Evolutionary conservation across 2,329 filamentous ascomycete species (phyloP).

Genomic region (Aspergillus alliaceus): DNA sequence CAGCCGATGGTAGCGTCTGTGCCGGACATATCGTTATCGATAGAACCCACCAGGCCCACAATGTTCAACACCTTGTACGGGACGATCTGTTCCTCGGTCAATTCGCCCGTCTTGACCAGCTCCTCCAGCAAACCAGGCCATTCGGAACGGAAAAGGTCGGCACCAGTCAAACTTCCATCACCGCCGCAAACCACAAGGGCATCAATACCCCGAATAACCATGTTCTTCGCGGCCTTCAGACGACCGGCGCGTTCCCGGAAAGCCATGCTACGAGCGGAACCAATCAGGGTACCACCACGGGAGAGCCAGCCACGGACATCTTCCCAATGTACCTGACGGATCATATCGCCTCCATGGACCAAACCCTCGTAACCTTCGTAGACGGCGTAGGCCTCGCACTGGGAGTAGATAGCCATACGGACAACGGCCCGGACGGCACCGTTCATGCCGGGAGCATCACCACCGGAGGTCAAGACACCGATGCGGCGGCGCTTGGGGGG

Average conservation of each 20-base stretch:
- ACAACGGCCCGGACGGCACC: constrained; percentile 85
- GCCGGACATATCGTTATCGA: constrained; percentile 95
- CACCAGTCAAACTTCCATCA: constrained; percentile 91
- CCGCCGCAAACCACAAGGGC: constrained; percentile 94
- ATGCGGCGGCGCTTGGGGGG: constrained; percentile 55
- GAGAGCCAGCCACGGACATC: constrained; percentile 92
- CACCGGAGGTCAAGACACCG: constrained; percentile 89
- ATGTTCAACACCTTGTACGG: constrained; percentile 89
- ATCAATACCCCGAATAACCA: constrained; percentile 88
- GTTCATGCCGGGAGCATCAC: constrained; percentile 93
- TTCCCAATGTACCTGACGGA: constrained; percentile 83
- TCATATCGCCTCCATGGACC: constrained; percentile 82
- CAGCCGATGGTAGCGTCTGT: constrained; percentile 96
- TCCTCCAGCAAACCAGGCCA: constrained; percentile 87
- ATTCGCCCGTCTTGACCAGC: constrained; percentile 70
- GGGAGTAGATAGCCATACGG: constrained; percentile 81
- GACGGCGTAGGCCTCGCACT: constrained; percentile 74
- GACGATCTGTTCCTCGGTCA: constrained; percentile 67
- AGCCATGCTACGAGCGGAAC: constrained; percentile 85
- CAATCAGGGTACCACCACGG: constrained; percentile 94
- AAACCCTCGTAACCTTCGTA: constrained; percentile 96
- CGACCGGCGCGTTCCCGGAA: constrained; percentile 88
- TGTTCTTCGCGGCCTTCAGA: constrained; percentile 84
- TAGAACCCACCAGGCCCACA: constrained; percentile 90
- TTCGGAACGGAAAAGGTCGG: constrained; percentile 85